Percentiles rank a stretch among this genome's conserved stretches.
Evolutionary conservation across 2,329 filamentous ascomycete genomes (phyloP).

Genomic region (Fusarium penzigii): DNA sequence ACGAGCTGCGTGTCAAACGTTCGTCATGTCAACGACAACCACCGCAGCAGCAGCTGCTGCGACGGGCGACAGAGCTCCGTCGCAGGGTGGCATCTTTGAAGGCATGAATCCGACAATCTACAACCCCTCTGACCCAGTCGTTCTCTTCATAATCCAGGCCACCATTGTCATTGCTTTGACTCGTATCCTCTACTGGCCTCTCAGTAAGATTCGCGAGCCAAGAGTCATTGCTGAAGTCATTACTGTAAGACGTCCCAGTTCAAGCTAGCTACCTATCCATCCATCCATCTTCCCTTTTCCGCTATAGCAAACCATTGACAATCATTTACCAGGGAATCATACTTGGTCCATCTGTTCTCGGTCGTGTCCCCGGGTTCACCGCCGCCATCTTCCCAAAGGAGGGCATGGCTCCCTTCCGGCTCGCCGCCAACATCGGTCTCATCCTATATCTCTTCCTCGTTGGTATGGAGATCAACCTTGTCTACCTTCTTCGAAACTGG

Average conservation of each 20-base stretch:
- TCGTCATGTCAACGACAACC: conserved; percentile 10
- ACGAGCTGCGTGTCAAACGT: too few relatives aligned
- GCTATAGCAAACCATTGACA: background rate
- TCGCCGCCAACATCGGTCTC: conserved; percentile 80
- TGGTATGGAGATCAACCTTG: conserved; percentile 79
- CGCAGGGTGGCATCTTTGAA: conserved; percentile 17
- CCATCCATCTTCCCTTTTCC: background rate
- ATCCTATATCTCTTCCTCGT: conserved; percentile 86
- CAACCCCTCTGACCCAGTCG: conserved; percentile 13
- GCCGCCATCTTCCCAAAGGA: conserved; percentile 71
- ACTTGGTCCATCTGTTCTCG: conserved; percentile 83
- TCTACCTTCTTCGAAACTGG: conserved; percentile 74
- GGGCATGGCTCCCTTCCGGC: conserved; percentile 72
- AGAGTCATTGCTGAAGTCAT: conserved; percentile 82
- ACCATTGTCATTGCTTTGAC: conserved; percentile 14
- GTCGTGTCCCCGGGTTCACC: conserved; percentile 76
- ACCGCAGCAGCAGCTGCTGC: conserved; percentile 1
- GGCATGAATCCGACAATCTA: conserved; percentile 13
- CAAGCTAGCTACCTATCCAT: background rate
- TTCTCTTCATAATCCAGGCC: conserved; percentile 18
- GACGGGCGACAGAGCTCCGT: conserved; percentile 4
- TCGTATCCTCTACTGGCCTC: conserved; percentile 65
- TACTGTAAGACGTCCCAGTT: conserved; percentile 41
- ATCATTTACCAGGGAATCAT: conserved; percentile 74
- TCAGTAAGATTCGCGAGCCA: conserved; percentile 74